phyloP scores from a whole-genome alignment of 2,329 filamentous ascomycete species.

The Aspergillus oerlinghausenensis region DNA sequence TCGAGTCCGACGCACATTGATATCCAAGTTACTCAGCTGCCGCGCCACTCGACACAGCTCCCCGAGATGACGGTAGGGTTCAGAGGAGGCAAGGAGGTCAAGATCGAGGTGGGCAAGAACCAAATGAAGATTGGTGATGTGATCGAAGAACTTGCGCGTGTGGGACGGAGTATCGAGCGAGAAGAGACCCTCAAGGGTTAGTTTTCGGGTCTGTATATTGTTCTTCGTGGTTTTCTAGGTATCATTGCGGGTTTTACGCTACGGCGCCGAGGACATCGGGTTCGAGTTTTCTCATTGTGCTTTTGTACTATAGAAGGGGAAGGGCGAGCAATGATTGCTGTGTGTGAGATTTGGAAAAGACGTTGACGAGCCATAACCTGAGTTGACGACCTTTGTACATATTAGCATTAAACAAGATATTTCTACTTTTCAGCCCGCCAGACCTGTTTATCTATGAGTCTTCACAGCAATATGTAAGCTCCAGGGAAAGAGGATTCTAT shows the following conservation, averaged over 20 bases:
- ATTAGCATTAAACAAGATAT: not conserved
- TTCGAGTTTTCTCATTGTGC: slow-evolving; percentile 1
- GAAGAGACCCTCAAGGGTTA: slow-evolving; percentile 67
- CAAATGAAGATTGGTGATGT: slow-evolving; percentile 80
- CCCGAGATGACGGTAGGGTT: slow-evolving; percentile 76
- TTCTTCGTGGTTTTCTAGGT: not conserved
- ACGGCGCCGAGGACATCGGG: slow-evolving; percentile 3
- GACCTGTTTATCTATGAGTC: not conserved
- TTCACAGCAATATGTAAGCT: not conserved
- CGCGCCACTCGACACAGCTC: slow-evolving; percentile 62
- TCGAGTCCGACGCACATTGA: slow-evolving; percentile 70
- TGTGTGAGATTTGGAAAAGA: not conserved
- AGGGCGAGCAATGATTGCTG: not conserved
- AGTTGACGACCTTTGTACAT: slow-evolving; percentile 9
- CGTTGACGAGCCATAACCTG: slow-evolving; percentile 2
- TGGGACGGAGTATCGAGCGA: slow-evolving; percentile 77
- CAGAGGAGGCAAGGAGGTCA: slow-evolving; percentile 91
- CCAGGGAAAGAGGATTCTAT: not conserved
- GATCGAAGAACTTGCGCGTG: slow-evolving; percentile 81
- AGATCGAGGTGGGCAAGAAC: slow-evolving; percentile 71
- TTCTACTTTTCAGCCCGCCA: not conserved
- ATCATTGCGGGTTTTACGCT: not conserved
- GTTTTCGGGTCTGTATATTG: slow-evolving; percentile 1
- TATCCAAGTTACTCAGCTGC: slow-evolving; percentile 72
- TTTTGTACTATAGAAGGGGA: not conserved